phyloP scores from a whole-genome alignment of 2,329 filamentous ascomycete genomes.

The Aspergillus candidus region DNA sequence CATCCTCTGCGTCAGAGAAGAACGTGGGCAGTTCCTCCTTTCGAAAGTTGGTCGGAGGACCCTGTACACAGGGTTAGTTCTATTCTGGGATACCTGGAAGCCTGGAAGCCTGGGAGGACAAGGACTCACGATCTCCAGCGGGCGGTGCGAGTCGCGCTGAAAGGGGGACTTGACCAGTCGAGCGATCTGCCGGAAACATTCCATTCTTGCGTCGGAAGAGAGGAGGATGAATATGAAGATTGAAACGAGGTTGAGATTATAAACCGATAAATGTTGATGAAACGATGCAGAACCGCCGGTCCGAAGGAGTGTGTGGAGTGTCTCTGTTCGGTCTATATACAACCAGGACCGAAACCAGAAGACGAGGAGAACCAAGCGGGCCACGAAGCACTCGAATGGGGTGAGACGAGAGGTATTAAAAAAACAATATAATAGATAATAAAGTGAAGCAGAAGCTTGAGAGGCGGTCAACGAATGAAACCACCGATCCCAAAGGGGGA shows the following conservation, averaged over 20 bases:
- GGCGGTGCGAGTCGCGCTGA: slow-evolving; percentile 21
- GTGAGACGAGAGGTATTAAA: background rate
- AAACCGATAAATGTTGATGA: slow-evolving; percentile 1
- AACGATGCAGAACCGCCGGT: slow-evolving; percentile 1
- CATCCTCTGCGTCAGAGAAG: slow-evolving; percentile 29
- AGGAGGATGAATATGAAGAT: slow-evolving; percentile 4
- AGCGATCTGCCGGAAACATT: slow-evolving; percentile 32
- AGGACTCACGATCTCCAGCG: slow-evolving; percentile 32
- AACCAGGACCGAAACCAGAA: slow-evolving; percentile 2
- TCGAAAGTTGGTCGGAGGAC: slow-evolving; percentile 39
- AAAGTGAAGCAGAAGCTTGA: slow-evolving; percentile 5
- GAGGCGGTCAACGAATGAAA: slow-evolving; percentile 6
- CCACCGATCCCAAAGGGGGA: slow-evolving; percentile 11
- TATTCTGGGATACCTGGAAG: background rate
- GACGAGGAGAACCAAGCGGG: background rate
- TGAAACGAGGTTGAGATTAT: background rate
- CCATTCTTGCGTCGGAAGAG: slow-evolving; percentile 19
- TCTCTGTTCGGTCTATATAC: slow-evolving; percentile 5
- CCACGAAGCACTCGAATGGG: too few species aligned
- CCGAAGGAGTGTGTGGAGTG: slow-evolving; percentile 4
- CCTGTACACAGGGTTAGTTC: slow-evolving; percentile 23
- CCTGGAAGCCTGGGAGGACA: slow-evolving; percentile 4
- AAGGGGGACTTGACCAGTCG: slow-evolving; percentile 31
- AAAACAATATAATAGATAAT: background rate
- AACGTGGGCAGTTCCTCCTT: slow-evolving; percentile 37